A percentile compares a stretch with the other conserved stretches of the same genome.
Evolutionary conservation across 2,329 filamentous ascomycete species (phyloP).

Genomic region (Hypoxylon sp.): DNA sequence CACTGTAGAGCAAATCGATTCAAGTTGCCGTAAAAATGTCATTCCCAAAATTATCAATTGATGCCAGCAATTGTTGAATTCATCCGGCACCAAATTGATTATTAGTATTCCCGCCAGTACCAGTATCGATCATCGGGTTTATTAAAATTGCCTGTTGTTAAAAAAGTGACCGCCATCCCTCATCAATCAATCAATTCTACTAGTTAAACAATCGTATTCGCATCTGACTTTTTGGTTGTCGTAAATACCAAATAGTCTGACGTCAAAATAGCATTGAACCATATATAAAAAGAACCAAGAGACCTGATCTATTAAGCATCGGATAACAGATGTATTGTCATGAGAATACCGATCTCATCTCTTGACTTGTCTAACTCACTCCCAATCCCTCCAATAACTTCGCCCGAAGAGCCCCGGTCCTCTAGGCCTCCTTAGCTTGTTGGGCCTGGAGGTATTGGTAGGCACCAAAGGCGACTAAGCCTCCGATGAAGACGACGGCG

Average conservation of each 20-base stretch:
- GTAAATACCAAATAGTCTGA: conserved; percentile 29
- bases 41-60: conserved; percentile 14
- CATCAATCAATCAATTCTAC: conserved; percentile 15
- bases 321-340: conserved; percentile 44
- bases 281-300: conserved; percentile 38
- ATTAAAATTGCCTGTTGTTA: conserved; percentile 32
- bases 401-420: conserved; percentile 9
- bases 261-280: conserved; percentile 17
- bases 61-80: conserved; percentile 21
- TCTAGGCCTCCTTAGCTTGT: conserved; percentile 54
- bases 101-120: conserved; percentile 2
- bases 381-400: conserved; percentile 17
- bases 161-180: conserved; percentile 29
- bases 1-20: not conserved
- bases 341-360: conserved; percentile 41
- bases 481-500: conserved; percentile 83
- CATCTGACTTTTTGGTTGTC: conserved; percentile 21
- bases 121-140: conserved; percentile 20
- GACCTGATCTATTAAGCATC: conserved; percentile 49
- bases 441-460: conserved; percentile 87
- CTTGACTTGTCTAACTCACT: conserved; percentile 34
- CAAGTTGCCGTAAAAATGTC: not conserved
- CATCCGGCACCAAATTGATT: conserved; percentile 16
- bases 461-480: conserved; percentile 80
- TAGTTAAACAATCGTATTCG: conserved; percentile 23